Conservation (phyloP, 2,329 filamentous ascomycete species). For the Penicillium freii region DNA sequence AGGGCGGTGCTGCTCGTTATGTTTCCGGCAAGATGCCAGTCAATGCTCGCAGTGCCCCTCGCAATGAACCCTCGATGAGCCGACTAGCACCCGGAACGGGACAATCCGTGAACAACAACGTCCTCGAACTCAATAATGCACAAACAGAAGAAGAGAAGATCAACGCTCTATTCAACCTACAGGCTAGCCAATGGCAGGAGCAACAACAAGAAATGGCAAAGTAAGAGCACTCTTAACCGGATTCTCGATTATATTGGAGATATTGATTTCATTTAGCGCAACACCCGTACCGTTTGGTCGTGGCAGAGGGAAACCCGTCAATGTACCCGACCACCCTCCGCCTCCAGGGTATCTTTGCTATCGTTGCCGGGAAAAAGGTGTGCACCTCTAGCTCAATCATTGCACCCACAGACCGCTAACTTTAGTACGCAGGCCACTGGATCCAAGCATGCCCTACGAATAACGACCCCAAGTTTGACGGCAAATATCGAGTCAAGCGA, state of each 20-base stretch:
- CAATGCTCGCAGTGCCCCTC: constrained; percentile 75
- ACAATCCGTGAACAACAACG: constrained; percentile 52
- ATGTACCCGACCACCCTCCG: constrained; percentile 89
- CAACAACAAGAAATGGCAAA: constrained; percentile 92
- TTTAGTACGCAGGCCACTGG: constrained; percentile 70
- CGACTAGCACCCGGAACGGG: constrained; percentile 36
- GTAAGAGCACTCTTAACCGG: constrained; percentile 44
- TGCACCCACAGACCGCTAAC: constrained; percentile 25
- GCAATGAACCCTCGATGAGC: constrained; percentile 56
- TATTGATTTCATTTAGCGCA: constrained; percentile 43
- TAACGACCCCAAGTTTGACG: constrained; percentile 93
- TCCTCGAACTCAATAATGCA: constrained; percentile 68
- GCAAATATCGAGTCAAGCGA: constrained; percentile 86
- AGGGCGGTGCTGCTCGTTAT: constrained; percentile 89
- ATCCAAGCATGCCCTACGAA: constrained; percentile 99
- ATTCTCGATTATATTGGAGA: constrained; percentile 2
- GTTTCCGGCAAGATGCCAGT: constrained; percentile 94
- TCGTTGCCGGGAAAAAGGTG: constrained; percentile 86
- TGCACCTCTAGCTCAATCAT: constrained; percentile 3
- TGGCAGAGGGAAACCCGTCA: constrained; percentile 46
- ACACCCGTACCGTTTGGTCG: constrained; percentile 45
- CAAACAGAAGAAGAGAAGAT: constrained; percentile 94
- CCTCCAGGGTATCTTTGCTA: constrained; percentile 95
- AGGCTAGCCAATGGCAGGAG: constrained; percentile 87
- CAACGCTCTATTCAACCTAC: constrained; percentile 84